A percentile compares a stretch with the other conserved stretches of the same genome.
phyloP scores from a whole-genome alignment of 78 protist genomes.

The Speleostelium caveatum region DNA sequence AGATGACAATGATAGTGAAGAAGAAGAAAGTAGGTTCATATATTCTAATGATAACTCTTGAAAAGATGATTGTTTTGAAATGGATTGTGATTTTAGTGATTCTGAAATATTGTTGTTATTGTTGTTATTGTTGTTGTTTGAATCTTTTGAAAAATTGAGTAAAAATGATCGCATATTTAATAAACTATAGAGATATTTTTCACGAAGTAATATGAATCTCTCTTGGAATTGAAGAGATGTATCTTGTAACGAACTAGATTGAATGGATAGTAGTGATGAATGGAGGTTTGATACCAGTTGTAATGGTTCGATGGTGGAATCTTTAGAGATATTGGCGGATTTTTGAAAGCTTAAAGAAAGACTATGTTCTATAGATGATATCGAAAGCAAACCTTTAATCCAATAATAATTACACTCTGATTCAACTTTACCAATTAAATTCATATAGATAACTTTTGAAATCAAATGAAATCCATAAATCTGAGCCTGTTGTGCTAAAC shows the following conservation, averaged over 20 bases:
- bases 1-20: too few relatives aligned
- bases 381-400: conserved; percentile 34
- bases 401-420: conserved; percentile 57
- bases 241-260: conserved; percentile 18
- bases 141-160: neutral
- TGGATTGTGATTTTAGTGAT: neutral
- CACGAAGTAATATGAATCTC: conserved; percentile 12
- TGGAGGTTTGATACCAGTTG: conserved; percentile 25
- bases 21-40: neutral
- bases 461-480: conserved; percentile 53
- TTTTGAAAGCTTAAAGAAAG: neutral
- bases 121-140: neutral
- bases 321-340: neutral
- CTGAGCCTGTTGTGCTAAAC: conserved; percentile 44
- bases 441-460: conserved; percentile 21
- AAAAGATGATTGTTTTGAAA: neutral
- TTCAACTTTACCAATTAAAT: conserved; percentile 10
- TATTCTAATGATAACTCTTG: neutral
- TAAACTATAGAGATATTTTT: conserved; percentile 46
- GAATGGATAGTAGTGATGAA: neutral
- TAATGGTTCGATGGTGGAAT: neutral
- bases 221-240: conserved; percentile 53
- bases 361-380: conserved; percentile 20
- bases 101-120: neutral
- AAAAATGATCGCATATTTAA: conserved; percentile 36